Base-by-base conservation (phyloP, 176 grass and related monocot species). In the Raddia distichophylla region DNA sequence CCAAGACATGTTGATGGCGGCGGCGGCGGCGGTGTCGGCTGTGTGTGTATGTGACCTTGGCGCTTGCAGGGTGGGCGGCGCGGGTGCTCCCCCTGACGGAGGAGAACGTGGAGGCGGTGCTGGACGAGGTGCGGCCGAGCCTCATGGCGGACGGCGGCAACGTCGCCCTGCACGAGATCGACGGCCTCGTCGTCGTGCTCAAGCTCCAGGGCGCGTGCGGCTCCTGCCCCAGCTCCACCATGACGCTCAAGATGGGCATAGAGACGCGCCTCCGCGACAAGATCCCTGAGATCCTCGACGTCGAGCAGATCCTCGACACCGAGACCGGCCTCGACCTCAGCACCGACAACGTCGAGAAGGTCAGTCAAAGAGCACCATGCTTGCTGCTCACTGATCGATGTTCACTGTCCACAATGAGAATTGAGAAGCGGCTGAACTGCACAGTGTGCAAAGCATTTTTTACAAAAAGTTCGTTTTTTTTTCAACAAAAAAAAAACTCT, bases 181-280 rank as follows among this genome's bases (percentile, higher is more conserved):
- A 98, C 10, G 93, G 93, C 70, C 81, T 95, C 10, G 90, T 98
- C 59, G 96, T 95, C 55, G 96, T 95, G 82, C 70, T 98, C 55
- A 98, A 93, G 84, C 82, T 98, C 79, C 96, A 98, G 86, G 96
- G 95, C 2, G 93, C 96, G 1, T 98, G 96, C 40, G 93, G 96
- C 46, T 98, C 96, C 11, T 98, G 96, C 88, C 96, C 96, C 3
- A 95, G 96, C 89, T 98, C 96, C 68, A 95, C 93, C 75, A 98
- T 98, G 96, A 95, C 90, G 14, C 86, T 98, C 83, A 95, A 93
- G 88, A 98, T 93, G 96, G 96, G 96, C 8, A 98, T 98, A 62
- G 96, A 98, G 71, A 88, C 89, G 1, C 90, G 96, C 71, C 88
- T 98, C 79, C 87, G 90, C 17, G 96, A 98, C 82, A 98, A 98